phyloP scores from a whole-genome alignment of 306 rosid genomes.

The Dalbergia oliveri region DNA sequence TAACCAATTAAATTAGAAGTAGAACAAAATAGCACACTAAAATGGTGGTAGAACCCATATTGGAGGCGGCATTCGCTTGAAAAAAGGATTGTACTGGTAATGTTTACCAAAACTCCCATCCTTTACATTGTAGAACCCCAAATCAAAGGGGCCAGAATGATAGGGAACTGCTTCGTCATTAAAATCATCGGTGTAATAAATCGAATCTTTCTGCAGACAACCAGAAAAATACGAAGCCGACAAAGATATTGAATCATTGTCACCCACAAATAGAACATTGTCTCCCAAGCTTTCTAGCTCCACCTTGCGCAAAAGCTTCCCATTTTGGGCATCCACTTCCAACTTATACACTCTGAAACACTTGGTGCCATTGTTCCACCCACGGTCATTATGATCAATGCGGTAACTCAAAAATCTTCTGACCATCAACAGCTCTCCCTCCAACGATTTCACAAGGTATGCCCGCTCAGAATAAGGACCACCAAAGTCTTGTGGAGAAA shows the following conservation, averaged over 20 bases:
- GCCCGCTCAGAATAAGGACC: too few relatives aligned
- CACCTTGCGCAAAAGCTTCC: neutral
- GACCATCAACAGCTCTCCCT: neutral
- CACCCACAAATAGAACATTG: neutral
- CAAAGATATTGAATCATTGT: neutral
- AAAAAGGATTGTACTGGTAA: neutral
- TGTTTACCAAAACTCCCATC: neutral
- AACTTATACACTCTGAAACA: neutral
- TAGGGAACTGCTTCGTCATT: neutral
- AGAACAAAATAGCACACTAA: too few relatives aligned
- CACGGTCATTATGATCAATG: neutral
- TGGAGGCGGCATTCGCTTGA: neutral
- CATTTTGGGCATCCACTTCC: neutral
- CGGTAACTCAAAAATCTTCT: neutral
- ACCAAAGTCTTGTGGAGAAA: too few relatives aligned
- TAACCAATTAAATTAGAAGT: too few relatives aligned
- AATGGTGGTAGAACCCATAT: neutral
- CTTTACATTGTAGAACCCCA: neutral
- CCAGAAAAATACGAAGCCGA: neutral
- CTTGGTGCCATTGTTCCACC: neutral
- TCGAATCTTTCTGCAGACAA: neutral
- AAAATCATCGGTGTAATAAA: neutral
- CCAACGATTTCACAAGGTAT: neutral
- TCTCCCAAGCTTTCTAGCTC: neutral
- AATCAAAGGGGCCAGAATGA: neutral